Percentiles rank a stretch among this genome's conserved stretches.
Evolutionary conservation across 768 basidiomycete species (phyloP).

Genomic region (Macrolepiota dolichaula): DNA sequence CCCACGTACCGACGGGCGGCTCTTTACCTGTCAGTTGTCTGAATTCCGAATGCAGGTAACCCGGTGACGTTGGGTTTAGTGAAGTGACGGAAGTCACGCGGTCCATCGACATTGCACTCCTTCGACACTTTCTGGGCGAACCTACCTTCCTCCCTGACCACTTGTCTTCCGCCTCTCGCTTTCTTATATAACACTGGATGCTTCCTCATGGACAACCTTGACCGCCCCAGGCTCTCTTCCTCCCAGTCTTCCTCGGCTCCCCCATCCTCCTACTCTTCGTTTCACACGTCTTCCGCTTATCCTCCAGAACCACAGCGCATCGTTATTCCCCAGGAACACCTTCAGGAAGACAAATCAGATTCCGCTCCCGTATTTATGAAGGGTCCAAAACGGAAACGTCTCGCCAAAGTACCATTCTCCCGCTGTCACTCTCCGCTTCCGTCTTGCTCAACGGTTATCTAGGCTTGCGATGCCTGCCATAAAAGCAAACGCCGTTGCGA

Average conservation of each 20-base stretch:
- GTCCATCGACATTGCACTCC: not conserved
- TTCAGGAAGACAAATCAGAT: slow-evolving; percentile 27
- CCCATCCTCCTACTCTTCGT: slow-evolving; percentile 19
- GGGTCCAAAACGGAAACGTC: slow-evolving; percentile 51
- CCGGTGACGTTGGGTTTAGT: slow-evolving; percentile 1
- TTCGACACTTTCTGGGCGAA: slow-evolving; percentile 3
- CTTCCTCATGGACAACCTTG: slow-evolving; percentile 32
- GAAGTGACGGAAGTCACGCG: slow-evolving; percentile 1
- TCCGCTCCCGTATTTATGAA: slow-evolving; percentile 33
- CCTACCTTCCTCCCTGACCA: slow-evolving; percentile 8
- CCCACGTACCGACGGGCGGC: not conserved
- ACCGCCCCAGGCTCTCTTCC: slow-evolving; percentile 20
- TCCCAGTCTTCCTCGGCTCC: slow-evolving; percentile 9
- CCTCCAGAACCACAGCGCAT: slow-evolving; percentile 10
- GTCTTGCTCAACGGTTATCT: slow-evolving; percentile 10
- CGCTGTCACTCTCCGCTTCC: not conserved
- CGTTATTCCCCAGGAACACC: slow-evolving; percentile 14
- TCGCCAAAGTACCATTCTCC: slow-evolving; percentile 42
- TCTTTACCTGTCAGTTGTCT: not conserved
- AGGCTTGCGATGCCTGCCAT: slow-evolving; percentile 82
- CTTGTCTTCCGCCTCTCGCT: slow-evolving; percentile 12
- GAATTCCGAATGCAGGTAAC: slow-evolving; percentile 1
- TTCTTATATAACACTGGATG: slow-evolving; percentile 11
- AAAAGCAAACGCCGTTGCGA: slow-evolving; percentile 84
- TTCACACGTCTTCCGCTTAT: slow-evolving; percentile 16